Evolutionary conservation across 257 asterid genomes (phyloP).

Genomic region (Nicotiana noctiflora): DNA sequence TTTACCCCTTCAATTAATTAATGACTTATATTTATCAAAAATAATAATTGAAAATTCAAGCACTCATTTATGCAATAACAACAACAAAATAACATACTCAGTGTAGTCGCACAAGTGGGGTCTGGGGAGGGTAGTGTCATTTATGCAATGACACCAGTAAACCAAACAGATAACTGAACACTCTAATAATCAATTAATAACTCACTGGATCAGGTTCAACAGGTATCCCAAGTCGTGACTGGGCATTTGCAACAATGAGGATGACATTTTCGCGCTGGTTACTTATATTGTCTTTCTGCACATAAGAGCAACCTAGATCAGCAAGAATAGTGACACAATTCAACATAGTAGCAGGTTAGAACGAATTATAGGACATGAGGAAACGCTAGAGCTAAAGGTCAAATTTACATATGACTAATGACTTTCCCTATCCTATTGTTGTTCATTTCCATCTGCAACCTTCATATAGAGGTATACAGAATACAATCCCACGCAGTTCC

Average conservation of each 20-base stretch:
- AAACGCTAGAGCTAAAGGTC: not conserved
- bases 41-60: not conserved
- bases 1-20: not conserved
- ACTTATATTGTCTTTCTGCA: conserved; percentile 85
- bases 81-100: too few species aligned
- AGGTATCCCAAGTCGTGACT: conserved; percentile 75
- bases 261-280: conserved; percentile 94
- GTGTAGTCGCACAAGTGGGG: too few species aligned
- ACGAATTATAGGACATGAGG: not conserved
- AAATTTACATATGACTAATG: not conserved
- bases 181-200: not conserved
- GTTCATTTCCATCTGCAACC: not conserved
- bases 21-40: not conserved
- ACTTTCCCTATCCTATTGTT: not conserved
- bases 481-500: not conserved
- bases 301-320: conserved; percentile 7
- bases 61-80: conserved; percentile 7
- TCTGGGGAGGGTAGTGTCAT: not conserved
- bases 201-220: conserved; percentile 77
- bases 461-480: not conserved
- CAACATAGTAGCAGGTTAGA: not conserved
- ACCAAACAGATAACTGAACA: not conserved
- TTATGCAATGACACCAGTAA: not conserved
- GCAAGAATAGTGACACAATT: not conserved
- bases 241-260: conserved; percentile 81